These are phyloP conservation scores for Ceratobasidium sp. DNA, from an alignment of 1,284 basidiomycete species.

Conservation along the genomic window DNA sequence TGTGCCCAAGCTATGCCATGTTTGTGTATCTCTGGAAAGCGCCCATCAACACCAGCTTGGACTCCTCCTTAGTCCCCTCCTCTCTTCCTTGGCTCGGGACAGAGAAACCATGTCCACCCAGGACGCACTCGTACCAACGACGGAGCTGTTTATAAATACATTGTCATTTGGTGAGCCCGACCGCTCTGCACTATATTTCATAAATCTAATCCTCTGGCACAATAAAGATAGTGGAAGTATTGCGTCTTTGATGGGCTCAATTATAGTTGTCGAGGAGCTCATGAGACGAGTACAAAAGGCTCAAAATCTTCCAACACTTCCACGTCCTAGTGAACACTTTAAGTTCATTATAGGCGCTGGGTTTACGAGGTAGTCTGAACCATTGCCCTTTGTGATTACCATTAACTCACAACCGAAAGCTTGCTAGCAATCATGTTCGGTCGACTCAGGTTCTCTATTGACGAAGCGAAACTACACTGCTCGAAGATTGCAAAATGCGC, in stretches of 20 bases:
- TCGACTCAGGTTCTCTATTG: slow-evolving; percentile 55
- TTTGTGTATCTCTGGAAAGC: not conserved
- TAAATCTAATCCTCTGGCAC: too few relatives aligned
- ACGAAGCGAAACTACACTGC: slow-evolving; percentile 45
- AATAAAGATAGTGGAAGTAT: slow-evolving; percentile 31
- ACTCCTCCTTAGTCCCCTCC: not conserved
- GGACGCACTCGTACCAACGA: too few relatives aligned
- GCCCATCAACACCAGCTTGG: not conserved
- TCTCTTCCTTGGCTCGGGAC: not conserved
- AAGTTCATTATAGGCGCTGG: slow-evolving; percentile 19
- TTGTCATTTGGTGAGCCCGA: slow-evolving; percentile 2
- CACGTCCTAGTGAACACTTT: slow-evolving; percentile 49
- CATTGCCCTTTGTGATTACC: not conserved
- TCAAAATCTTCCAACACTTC: not conserved
- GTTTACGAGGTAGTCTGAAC: not conserved
- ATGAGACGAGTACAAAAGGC: slow-evolving; percentile 30
- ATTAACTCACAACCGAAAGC: too few relatives aligned
- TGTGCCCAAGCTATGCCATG: too few relatives aligned
- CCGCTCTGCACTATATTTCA: too few relatives aligned
- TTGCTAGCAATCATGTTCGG: slow-evolving; percentile 58
- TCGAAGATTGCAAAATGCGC: slow-evolving; percentile 21
- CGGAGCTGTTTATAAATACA: too few relatives aligned
- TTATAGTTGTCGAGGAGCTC: slow-evolving; percentile 41
- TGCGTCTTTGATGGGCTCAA: slow-evolving; percentile 20
- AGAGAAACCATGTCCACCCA: too few relatives aligned